phyloP scores from a whole-genome alignment of 805 yeast genomes.

The Lachancea mirantina region DNA sequence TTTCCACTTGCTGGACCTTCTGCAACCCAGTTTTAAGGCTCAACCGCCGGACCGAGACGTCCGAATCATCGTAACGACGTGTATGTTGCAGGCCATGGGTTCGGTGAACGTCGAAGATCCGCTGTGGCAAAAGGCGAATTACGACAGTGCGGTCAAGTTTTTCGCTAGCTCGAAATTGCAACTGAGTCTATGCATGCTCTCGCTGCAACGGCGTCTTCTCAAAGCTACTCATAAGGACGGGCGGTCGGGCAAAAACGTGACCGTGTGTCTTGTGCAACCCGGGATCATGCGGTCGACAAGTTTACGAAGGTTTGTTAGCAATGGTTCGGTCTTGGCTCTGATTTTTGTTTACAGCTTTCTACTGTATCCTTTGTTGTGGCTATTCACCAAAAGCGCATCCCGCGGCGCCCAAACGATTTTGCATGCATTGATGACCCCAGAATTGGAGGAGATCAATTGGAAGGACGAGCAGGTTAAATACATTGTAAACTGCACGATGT shows the following conservation, averaged over 20 bases:
- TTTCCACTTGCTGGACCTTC: conserved; percentile 67
- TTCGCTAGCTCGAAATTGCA: conserved; percentile 79
- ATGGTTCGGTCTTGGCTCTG: conserved; percentile 64
- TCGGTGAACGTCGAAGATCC: conserved; percentile 55
- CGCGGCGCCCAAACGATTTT: conserved; percentile 78
- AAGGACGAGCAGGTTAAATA: conserved; percentile 44
- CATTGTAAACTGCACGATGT: conserved; percentile 60
- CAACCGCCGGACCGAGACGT: conserved; percentile 97
- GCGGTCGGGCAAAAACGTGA: conserved; percentile 48
- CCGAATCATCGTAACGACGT: conserved; percentile 68
- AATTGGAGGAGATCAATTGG: conserved; percentile 52
- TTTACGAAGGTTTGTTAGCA: conserved; percentile 66
- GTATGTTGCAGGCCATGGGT: conserved; percentile 72
- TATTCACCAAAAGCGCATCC: conserved; percentile 64
- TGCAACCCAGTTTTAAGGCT: conserved; percentile 75
- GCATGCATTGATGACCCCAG: conserved; percentile 66
- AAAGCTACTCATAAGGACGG: conserved; percentile 47
- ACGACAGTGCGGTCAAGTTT: conserved; percentile 63
- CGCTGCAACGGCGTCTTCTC: conserved; percentile 61
- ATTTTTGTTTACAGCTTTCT: conserved; percentile 50
- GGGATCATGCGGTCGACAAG: conserved; percentile 88
- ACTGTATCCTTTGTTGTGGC: conserved; percentile 75
- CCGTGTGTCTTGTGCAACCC: conserved; percentile 76
- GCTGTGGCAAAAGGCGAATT: conserved; percentile 51
- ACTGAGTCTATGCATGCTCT: conserved; percentile 67